A percentile compares a stretch with the other conserved stretches of the same genome.
These are phyloP conservation scores for Cerrena zonata DNA, from an alignment of 1,284 basidiomycete species.

Conservation along the genomic window DNA sequence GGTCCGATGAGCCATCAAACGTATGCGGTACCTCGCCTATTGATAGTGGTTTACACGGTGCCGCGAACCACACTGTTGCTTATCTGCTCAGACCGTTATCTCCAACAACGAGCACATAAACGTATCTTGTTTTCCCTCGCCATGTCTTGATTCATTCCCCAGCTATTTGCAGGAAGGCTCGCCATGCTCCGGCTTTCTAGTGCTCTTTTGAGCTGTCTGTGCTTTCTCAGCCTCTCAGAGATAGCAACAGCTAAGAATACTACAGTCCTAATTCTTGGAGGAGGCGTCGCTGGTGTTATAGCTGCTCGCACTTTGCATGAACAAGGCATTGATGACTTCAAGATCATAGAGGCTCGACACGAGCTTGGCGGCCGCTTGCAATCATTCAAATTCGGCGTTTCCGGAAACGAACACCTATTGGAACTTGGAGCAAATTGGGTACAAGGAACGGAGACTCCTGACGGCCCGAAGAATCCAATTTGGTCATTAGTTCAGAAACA, in stretches of 20 bases:
- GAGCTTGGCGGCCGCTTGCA: slow-evolving; percentile 61
- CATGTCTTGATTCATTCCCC: background rate
- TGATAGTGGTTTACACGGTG: too few relatives aligned
- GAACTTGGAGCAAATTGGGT: slow-evolving; percentile 71
- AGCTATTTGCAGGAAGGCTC: too few relatives aligned
- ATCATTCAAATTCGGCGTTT: slow-evolving; percentile 38
- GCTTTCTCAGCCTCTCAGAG: background rate
- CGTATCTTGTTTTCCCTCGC: background rate
- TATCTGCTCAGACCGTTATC: too few relatives aligned
- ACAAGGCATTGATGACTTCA: slow-evolving; percentile 52
- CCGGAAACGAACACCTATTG: slow-evolving; percentile 36
- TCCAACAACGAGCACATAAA: too few relatives aligned
- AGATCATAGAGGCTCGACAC: slow-evolving; percentile 54
- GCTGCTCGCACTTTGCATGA: slow-evolving; percentile 57
- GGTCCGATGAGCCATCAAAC: too few relatives aligned
- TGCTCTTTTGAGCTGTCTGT: too few relatives aligned
- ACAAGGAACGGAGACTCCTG: slow-evolving; percentile 53
- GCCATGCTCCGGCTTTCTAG: too few relatives aligned
- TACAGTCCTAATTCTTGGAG: slow-evolving; percentile 51
- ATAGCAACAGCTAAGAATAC: slow-evolving; percentile 16
- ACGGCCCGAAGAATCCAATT: slow-evolving; percentile 56
- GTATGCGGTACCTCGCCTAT: too few relatives aligned
- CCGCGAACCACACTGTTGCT: too few relatives aligned
- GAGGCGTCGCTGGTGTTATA: slow-evolving; percentile 61
- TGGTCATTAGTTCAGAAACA: slow-evolving; percentile 56